These are phyloP conservation scores for Nepenthes gracilis DNA, from an alignment of 148 eudicot species.

Conservation along the genomic window DNA sequence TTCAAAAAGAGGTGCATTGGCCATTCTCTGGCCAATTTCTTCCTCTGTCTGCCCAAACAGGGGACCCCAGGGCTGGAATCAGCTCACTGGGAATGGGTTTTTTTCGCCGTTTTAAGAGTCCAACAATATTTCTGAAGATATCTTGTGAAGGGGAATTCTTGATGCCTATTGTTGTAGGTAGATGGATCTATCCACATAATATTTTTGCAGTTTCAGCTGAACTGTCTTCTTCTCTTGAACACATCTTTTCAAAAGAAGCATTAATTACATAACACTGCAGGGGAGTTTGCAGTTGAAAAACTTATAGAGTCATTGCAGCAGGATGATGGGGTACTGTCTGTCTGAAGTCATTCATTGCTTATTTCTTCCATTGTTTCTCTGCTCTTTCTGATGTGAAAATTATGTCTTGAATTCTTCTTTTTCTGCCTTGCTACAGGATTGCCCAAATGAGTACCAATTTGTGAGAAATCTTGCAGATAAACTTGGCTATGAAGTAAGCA, in stretches of 20 bases:
- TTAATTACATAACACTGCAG: conserved; percentile 23
- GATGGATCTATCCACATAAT: conserved; percentile 3
- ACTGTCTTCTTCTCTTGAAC: not conserved
- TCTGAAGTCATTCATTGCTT: conserved; percentile 3
- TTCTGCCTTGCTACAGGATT: conserved; percentile 31
- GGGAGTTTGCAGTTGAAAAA: conserved; percentile 58
- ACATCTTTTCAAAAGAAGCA: not conserved
- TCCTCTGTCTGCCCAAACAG: conserved; percentile 27
- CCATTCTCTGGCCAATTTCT: conserved; percentile 16
- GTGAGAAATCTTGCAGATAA: conserved; percentile 29
- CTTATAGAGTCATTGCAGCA: conserved; percentile 48
- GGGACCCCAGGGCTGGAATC: conserved; percentile 20
- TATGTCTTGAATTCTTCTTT: not conserved
- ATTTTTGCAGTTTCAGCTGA: conserved; percentile 6
- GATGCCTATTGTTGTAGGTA: conserved; percentile 75
- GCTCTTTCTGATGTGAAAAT: not conserved
- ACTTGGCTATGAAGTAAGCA: conserved; percentile 54
- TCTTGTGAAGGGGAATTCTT: conserved; percentile 74
- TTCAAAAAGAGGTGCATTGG: conserved; percentile 34
- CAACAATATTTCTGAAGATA: conserved; percentile 68
- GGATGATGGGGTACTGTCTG: conserved; percentile 44
- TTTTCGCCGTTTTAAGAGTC: conserved; percentile 50
- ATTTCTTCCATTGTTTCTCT: not conserved
- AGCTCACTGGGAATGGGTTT: conserved; percentile 37
- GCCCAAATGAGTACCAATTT: conserved; percentile 46